Evolutionary conservation across 495 filamentous ascomycete species (phyloP), one percentile per base, ranked within the genome.

Genomic region (Jackrogersella multiformis): DNA sequence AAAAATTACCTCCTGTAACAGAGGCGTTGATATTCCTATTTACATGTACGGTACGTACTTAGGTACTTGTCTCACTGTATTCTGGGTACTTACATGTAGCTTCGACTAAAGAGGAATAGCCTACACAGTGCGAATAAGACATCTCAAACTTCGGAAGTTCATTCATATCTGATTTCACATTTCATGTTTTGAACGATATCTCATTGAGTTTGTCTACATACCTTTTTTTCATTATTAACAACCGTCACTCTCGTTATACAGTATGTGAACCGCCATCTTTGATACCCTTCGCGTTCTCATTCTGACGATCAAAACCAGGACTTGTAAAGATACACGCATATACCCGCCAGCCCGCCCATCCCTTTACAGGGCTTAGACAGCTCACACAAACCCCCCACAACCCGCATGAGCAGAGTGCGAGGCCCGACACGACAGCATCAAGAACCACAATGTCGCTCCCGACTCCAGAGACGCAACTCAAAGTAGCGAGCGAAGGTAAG

Each of bases 401-500:
- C n/a, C n/a, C n/a, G n/a, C 8, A 30, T 4, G 28, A 30, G 28
- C 6, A 55, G 30, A 34, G 4, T 4, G n/a, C 12, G 34, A 34
- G 2, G 5, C 20, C 45, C 16, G n/a, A n/a, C n/a, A 42, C 15
- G 7, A 21, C 16, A 42, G 9, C 9, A 13, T 8, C 41, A 44
- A 10, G 16, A 5, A 13, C 9, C 23, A 58, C 42, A 26, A 72
- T 74, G 69, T 63, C 69, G 2, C 35, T 72, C 2, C 72, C 72
- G 41, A 59, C 44, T 3, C 28, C 30, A 36, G 72, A 74, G 6
- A 68, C 63, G n/a, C 72, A 72, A 30, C 32, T 60, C 28, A 69
- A 53, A 51, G 66, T 72, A n/a, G 66, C 56, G 21, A 74, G 72
- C 60, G 69, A 72, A 44, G 65, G 72, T 74, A 69, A 8, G 20